Conservation (phyloP, 2,329 filamentous ascomycete genomes). For the Xylariaceae sp. region DNA sequence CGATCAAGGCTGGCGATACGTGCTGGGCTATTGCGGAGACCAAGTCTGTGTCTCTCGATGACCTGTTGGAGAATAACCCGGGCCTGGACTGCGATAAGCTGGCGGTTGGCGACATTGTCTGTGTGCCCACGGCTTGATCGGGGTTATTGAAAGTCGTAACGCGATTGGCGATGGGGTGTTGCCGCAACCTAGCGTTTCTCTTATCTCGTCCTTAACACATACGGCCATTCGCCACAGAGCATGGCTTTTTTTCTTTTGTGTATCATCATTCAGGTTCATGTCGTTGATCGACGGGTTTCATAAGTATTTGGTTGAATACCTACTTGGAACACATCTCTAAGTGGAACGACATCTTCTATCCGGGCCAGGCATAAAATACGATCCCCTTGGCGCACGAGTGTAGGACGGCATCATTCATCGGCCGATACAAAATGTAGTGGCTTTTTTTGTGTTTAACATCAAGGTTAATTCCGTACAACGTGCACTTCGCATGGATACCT, state of each 20-base stretch:
- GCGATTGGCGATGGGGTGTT: neutral
- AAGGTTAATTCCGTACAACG: no score
- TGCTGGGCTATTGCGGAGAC: slow-evolving; percentile 50
- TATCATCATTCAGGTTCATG: neutral
- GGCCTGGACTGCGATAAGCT: slow-evolving; percentile 47
- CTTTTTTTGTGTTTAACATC: no score
- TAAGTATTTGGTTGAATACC: no score
- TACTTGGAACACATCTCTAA: no score
- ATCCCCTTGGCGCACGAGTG: no score
- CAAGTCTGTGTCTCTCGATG: slow-evolving; percentile 42
- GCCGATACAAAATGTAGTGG: no score
- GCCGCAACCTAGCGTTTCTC: no score
- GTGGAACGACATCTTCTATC: no score
- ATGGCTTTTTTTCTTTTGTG: neutral
- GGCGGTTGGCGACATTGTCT: slow-evolving; percentile 41
- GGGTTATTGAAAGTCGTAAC: neutral
- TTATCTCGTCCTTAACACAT: neutral
- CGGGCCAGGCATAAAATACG: no score
- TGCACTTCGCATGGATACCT: no score
- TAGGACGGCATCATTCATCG: no score
- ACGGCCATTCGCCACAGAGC: no score
- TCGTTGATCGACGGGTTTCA: neutral
- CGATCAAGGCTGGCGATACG: slow-evolving; percentile 45
- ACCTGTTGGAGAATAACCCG: slow-evolving; percentile 43
- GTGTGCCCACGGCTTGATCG: slow-evolving; percentile 37